Evolutionary conservation across 306 rosid genomes (phyloP), one percentile per base, ranked within the genome.

Genomic region (Argentina anserina): DNA sequence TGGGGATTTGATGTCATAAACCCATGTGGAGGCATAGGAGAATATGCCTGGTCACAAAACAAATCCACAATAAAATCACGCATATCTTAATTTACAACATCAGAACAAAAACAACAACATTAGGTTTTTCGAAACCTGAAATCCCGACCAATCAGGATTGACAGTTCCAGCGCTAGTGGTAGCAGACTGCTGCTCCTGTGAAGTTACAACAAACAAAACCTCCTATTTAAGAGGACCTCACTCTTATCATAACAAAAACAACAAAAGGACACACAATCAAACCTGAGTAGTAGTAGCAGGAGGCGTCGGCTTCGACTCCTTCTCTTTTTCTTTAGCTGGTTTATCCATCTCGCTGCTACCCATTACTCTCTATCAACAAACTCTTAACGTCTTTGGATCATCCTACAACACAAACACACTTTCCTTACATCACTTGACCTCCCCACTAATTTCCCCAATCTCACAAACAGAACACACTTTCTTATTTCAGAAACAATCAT

Each of bases 111-210:
- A 78, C 66, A 9, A 56, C 58, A 61, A 14, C 43, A n/a, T 39
- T 15, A 78, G 66, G 69, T 20, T 61, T 80, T 81, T 56, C 17
- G 49, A 76, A 79, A 93, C 98, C 98, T 93, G 98, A 87, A 89
- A 93, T 71, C 90, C 85, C 68, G 98, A 80, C 98, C 98, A 93
- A 50, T 93, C 98, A 72, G 98, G 96, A 86, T 93, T 93, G 76
- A 87, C 81, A 42, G 91, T 46, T 69, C 92, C 92, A 25, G 91
- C 29, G 56, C 79, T 71, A 12, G 95, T 79, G 47, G 96, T 81
- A 0, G 93, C 79, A 81, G 95, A 67, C 73, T 91, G 97, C 79
- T 94, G 97, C 77, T 94, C 98, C 98, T 94, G 92, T 31, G 25
- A 37, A 60, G 29, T 6, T 20, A 74, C 67, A 12, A 39, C 5